Evolutionary conservation across 192 early-diverging fungal species (phyloP).

Genomic region (Coemansia sp.): DNA sequence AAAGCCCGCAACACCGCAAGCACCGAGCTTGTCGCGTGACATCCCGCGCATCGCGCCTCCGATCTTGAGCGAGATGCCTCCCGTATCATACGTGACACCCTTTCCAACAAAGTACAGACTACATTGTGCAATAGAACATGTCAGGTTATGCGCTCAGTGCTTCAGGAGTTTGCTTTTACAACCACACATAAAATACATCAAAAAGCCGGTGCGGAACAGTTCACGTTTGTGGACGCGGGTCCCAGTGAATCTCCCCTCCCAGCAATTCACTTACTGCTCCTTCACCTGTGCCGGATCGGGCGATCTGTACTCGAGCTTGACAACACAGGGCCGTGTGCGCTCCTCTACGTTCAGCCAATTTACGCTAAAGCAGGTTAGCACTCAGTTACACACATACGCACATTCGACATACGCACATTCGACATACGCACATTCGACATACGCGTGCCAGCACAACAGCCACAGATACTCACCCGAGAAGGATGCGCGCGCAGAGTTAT

Average conservation of each 20-base stretch:
- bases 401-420: too few species aligned
- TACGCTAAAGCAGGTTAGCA: neutral
- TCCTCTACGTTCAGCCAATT: constrained; percentile 21
- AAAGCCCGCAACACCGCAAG: constrained; percentile 81
- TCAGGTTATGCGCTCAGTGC: too few species aligned
- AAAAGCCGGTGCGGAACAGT: too few species aligned
- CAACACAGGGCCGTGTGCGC: constrained; percentile 53
- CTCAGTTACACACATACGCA: constrained; percentile 2
- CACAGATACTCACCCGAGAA: constrained; percentile 59
- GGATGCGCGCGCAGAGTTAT: constrained; percentile 75
- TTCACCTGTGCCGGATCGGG: constrained; percentile 70
- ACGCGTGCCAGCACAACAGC: too few species aligned
- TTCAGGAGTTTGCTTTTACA: too few species aligned
- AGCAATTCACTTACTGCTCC: constrained; percentile 75
- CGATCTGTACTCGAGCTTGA: constrained; percentile 64
- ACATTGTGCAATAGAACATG: constrained; percentile 2
- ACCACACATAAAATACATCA: too few species aligned
- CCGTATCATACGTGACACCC: constrained; percentile 91
- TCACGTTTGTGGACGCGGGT: too few species aligned
- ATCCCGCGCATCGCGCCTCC: constrained; percentile 84
- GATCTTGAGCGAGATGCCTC: constrained; percentile 84
- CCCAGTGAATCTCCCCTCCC: too few species aligned
- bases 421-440: neutral
- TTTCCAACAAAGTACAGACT: constrained; percentile 84
- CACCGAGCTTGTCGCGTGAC: constrained; percentile 92